Evolutionary conservation across 257 asterid genomes (phyloP).

Genomic region (Cruciata laevipes): DNA sequence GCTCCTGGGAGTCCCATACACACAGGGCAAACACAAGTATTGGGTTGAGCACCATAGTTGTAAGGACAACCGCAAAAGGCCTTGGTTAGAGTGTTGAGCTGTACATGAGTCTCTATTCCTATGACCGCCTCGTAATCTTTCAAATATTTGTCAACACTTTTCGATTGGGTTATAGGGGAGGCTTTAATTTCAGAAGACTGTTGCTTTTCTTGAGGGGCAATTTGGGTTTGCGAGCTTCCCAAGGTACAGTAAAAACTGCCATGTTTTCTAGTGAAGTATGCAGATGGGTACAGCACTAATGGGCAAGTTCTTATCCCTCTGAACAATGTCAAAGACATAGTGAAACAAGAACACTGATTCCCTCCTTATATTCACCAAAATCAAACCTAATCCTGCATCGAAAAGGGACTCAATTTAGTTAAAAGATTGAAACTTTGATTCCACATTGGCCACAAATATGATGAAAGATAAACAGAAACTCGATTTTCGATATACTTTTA

Average conservation of each 20-base stretch:
- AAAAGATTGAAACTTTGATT: not conserved
- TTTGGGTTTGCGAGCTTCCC: conserved; percentile 41
- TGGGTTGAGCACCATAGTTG: conserved; percentile 72
- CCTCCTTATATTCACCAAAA: conserved; percentile 2
- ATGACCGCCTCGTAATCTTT: conserved; percentile 78
- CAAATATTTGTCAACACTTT: conserved; percentile 39
- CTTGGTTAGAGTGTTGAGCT: conserved; percentile 42
- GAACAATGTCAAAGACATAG: conserved; percentile 73
- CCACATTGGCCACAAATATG: too few relatives aligned
- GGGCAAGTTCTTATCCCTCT: conserved; percentile 57
- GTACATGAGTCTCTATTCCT: conserved; percentile 95
- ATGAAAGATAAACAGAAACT: too few relatives aligned
- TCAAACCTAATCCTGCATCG: conserved; percentile 15
- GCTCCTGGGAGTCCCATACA: conserved; percentile 99
- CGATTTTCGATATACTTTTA: too few relatives aligned
- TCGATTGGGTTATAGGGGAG: conserved; percentile 31
- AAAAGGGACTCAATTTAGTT: not conserved
- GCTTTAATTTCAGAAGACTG: conserved; percentile 35
- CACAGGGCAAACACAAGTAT: conserved; percentile 76
- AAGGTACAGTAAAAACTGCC: conserved; percentile 32
- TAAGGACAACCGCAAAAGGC: conserved; percentile 47
- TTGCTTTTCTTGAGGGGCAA: conserved; percentile 53
- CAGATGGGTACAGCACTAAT: conserved; percentile 49
- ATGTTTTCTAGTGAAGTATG: conserved; percentile 42
- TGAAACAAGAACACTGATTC: conserved; percentile 4